These are phyloP conservation scores for Amanita subjunquillea DNA, from an alignment of 768 basidiomycete species.

Conservation along the genomic window DNA sequence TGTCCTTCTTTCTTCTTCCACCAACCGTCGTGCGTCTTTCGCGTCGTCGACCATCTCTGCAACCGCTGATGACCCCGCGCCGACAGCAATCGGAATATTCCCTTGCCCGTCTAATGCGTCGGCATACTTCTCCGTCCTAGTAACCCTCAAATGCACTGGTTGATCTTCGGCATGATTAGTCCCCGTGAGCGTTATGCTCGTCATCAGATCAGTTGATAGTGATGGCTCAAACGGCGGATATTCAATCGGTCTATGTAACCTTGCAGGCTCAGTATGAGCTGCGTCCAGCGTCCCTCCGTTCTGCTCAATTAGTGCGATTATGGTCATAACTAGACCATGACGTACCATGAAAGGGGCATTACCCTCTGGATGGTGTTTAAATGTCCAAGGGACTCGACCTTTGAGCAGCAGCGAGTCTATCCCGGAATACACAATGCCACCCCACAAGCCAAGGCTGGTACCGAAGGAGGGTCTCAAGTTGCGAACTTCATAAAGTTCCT, in stretches of 20 bases:
- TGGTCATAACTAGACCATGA: not conserved
- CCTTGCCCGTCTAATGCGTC: conserved; percentile 13
- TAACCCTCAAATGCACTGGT: conserved; percentile 75
- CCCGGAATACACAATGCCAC: conserved; percentile 84
- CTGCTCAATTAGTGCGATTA: conserved; percentile 1
- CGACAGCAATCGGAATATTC: conserved; percentile 15
- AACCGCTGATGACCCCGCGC: conserved; percentile 20
- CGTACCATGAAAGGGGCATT: conserved; percentile 17
- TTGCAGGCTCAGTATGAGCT: conserved; percentile 58
- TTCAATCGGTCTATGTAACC: conserved; percentile 59
- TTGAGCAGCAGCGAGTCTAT: conserved; percentile 77
- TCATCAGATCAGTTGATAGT: conserved; percentile 88
- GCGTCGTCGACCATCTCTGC: conserved; percentile 13
- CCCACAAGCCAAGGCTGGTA: conserved; percentile 69
- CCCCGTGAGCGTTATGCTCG: conserved; percentile 79
- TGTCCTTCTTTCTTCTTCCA: conserved; percentile 31
- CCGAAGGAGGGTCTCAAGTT: conserved; percentile 89
- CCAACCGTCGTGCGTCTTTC: conserved; percentile 18
- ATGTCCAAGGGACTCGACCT: conserved; percentile 89
- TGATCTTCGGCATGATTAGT: conserved; percentile 98
- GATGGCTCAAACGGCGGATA: conserved; percentile 87
- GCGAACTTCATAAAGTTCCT: conserved; percentile 81
- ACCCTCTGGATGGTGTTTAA: conserved; percentile 45
- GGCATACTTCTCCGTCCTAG: conserved; percentile 23
- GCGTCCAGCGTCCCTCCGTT: conserved; percentile 41